A percentile compares a stretch with the other conserved stretches of the same genome.
phyloP scores from a whole-genome alignment of 73 alveolate genomes.

The Stentor roeselii region DNA sequence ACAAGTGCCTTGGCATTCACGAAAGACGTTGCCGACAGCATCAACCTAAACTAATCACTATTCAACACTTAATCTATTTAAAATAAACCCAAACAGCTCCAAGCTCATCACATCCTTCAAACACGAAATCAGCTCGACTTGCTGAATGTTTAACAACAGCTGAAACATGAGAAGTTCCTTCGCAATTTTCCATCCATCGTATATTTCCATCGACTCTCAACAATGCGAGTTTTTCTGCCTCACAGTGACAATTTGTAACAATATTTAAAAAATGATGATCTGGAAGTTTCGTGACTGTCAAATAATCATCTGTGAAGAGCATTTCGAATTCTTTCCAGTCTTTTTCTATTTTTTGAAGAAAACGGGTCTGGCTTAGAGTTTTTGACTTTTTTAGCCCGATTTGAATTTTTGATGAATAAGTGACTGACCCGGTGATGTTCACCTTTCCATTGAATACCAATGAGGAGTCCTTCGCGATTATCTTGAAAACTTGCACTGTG shows the following conservation, averaged over 20 bases:
- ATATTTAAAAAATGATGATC: background rate
- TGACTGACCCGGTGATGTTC: background rate
- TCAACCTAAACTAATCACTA: too few relatives aligned
- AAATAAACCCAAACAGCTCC: too few relatives aligned
- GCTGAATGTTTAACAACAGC: background rate
- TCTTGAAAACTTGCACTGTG: background rate
- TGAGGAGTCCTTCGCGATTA: background rate
- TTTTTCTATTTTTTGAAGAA: background rate
- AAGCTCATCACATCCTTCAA: too few relatives aligned
- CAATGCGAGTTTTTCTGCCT: background rate
- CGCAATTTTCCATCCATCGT: background rate
- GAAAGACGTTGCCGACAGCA: conserved; percentile 50
- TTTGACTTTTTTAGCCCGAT: background rate
- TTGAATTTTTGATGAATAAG: background rate
- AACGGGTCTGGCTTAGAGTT: background rate
- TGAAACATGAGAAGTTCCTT: background rate
- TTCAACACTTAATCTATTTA: too few relatives aligned
- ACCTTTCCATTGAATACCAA: background rate
- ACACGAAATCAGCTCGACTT: too few relatives aligned
- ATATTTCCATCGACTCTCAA: background rate
- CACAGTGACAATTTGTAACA: background rate
- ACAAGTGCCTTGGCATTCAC: conserved; percentile 75
- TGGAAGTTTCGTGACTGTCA: background rate
- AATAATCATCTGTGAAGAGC: background rate
- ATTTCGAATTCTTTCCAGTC: background rate